Base-by-base conservation (phyloP, 352 stramenopile species). In the Globisporangium solare region DNA sequence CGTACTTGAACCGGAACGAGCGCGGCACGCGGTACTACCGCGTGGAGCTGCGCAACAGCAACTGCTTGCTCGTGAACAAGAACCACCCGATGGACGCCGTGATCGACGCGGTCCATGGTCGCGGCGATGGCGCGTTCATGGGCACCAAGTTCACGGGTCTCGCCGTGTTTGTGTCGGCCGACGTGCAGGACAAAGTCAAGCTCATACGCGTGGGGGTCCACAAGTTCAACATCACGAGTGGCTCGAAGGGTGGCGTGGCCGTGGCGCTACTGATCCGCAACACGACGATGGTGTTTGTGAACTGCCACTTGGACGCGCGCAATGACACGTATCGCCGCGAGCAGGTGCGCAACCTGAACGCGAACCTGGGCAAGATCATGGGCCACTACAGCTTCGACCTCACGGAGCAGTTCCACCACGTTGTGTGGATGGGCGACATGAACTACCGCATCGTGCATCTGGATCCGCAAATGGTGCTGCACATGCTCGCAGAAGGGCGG, bases 401-500 rank as follows among this genome's bases (percentile, higher is more conserved):
- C 11, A 93, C 80, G 6, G 78, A 93, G 61, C 80, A 94, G 61
- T 94, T 95, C 63, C 85, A 96, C 68, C 85, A 96, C 55, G 77
- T 96, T 2, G 74, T 96, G 8, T 96, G 87, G 87, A 92, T 93
- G 78, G 87, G 87, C 17, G 85, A 96, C 53, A 77, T 95, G 67
- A 94, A 94, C 66, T 95, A 95, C 63, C 79, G 82, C 21, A 90
- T 93, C 58, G 79, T 92, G 12, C 67, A 86, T 17, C 43, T 90
- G 51, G 78, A 89, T 51, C 76, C 80, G 41, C 70, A 86, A 27
- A 84, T 86, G 59, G 83, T 92, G 32, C 66, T 92, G 27, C 73
- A 88, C 51, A 87, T 95, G 77, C 66, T 95, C n/a, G 73, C 82
- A 24, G 78, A 89, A 51, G 74, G 80, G 0, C 81, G 79, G 7